Conservation (phyloP, 345 rosid species). For the Anacardium occidentale region DNA sequence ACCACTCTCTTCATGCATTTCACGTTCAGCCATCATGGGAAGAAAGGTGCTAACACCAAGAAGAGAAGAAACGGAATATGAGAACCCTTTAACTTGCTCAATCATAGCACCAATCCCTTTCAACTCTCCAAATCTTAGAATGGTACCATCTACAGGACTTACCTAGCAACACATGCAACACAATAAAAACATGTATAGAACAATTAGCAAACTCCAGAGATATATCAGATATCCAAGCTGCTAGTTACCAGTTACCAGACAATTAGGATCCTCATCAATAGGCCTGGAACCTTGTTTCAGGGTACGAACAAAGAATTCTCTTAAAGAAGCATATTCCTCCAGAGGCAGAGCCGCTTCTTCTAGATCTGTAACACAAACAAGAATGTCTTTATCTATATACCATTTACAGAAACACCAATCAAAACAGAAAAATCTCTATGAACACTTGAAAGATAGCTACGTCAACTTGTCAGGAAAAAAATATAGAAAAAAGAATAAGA, state of each 20-base stretch:
- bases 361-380: slow-evolving; percentile 54
- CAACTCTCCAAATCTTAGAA: slow-evolving; percentile 82
- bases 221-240: slow-evolving; percentile 30
- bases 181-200: slow-evolving; percentile 10
- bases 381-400: background rate
- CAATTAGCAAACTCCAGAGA: slow-evolving; percentile 25
- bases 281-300: slow-evolving; percentile 92
- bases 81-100: slow-evolving; percentile 95
- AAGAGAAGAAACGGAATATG: slow-evolving; percentile 82
- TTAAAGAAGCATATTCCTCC: slow-evolving; percentile 71
- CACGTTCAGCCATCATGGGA: slow-evolving; percentile 54
- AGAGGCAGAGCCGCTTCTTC: slow-evolving; percentile 88
- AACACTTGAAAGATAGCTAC: background rate
- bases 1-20: slow-evolving; percentile 29
- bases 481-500: slow-evolving; percentile 5
- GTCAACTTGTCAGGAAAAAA: background rate
- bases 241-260: slow-evolving; percentile 96
- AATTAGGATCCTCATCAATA: slow-evolving; percentile 68
- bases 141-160: slow-evolving; percentile 91
- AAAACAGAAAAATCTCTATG: slow-evolving; percentile 6
- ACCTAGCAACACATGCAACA: slow-evolving; percentile 44
- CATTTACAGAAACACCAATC: background rate
- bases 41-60: slow-evolving; percentile 75
- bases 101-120: slow-evolving; percentile 79
- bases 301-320: slow-evolving; percentile 83